These are phyloP conservation scores for Lentinula edodes DNA, from an alignment of 768 basidiomycete species.

Conservation along the genomic window DNA sequence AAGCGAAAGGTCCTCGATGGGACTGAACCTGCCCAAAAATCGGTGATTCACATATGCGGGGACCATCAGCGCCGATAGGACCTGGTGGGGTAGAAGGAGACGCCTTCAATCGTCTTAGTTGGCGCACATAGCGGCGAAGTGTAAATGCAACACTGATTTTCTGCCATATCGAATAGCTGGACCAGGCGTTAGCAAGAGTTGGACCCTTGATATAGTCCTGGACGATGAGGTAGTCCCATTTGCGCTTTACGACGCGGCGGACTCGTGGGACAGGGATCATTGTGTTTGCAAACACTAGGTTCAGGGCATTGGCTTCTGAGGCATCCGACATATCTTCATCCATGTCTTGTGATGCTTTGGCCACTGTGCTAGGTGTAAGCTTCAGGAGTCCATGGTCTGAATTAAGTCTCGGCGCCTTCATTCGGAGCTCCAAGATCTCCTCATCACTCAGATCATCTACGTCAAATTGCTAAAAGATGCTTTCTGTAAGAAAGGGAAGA, in stretches of 20 bases:
- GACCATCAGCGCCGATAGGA: slow-evolving; percentile 9
- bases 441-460: not conserved
- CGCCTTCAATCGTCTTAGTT: slow-evolving; percentile 8
- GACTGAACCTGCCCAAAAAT: slow-evolving; percentile 7
- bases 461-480: not conserved
- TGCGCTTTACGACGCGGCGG: slow-evolving; percentile 7
- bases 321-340: not conserved
- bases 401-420: not conserved
- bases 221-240: slow-evolving; percentile 10
- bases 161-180: slow-evolving; percentile 8
- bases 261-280: slow-evolving; percentile 16
- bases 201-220: slow-evolving; percentile 16
- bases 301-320: not conserved
- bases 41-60: slow-evolving; percentile 8
- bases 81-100: slow-evolving; percentile 8
- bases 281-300: slow-evolving; percentile 6
- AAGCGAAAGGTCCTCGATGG: slow-evolving; percentile 11
- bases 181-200: slow-evolving; percentile 12
- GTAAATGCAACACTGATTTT: slow-evolving; percentile 15
- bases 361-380: not conserved
- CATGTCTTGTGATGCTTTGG: not conserved
- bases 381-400: too few relatives aligned
- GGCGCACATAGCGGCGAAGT: slow-evolving; percentile 16
- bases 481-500: not conserved
- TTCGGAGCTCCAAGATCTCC: not conserved